phyloP scores from a whole-genome alignment of 176 grass and related monocot species.

The Bonia amplexicaulis region DNA sequence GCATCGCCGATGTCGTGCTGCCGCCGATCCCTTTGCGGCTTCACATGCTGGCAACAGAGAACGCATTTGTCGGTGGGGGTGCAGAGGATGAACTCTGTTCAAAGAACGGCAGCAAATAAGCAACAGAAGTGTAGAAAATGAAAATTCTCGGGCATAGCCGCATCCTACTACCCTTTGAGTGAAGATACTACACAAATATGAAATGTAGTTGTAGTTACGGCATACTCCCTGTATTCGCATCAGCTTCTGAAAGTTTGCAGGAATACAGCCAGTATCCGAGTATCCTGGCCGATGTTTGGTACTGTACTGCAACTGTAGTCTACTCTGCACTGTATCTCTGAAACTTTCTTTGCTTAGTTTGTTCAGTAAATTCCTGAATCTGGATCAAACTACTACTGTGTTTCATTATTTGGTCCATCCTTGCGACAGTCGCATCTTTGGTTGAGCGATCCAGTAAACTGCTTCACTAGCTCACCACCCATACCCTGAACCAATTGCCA shows the following conservation, averaged over 20 bases:
- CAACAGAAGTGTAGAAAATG: background rate
- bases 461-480: background rate
- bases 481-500: constrained; percentile 1
- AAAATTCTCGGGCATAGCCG: background rate
- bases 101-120: background rate
- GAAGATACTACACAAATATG: background rate
- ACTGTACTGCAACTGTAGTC: background rate
- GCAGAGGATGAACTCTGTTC: background rate
- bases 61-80: background rate
- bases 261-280: background rate
- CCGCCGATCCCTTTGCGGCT: constrained; percentile 40
- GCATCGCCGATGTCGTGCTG: constrained; percentile 18
- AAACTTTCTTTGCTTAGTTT: too few relatives aligned
- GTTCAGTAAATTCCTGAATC: background rate
- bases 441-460: background rate
- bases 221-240: background rate
- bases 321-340: background rate
- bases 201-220: background rate
- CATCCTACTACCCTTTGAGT: background rate
- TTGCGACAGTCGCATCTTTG: background rate
- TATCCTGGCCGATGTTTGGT: background rate
- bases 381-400: background rate
- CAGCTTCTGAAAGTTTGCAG: background rate
- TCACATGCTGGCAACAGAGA: constrained; percentile 33
- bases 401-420: background rate